Conservation (phyloP, 169 alveolate genomes). For the Plasmodium adleri region DNA sequence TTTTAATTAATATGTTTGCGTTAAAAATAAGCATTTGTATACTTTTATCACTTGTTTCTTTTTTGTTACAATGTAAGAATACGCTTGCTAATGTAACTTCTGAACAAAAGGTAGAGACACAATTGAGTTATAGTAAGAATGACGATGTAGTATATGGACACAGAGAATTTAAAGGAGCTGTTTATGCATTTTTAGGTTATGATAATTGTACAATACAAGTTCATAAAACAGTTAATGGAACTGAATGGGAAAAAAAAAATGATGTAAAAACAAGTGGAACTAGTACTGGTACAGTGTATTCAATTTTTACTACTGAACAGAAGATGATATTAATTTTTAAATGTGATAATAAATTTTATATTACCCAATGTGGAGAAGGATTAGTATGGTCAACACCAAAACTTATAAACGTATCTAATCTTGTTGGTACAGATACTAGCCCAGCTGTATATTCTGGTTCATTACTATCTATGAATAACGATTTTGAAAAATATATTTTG, state of each 20-base stretch:
- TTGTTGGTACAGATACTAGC: background rate
- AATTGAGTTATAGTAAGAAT: background rate
- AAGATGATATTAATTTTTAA: slow-evolving; percentile 22
- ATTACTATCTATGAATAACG: slow-evolving; percentile 12
- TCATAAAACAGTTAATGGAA: slow-evolving; percentile 6
- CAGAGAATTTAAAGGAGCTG: slow-evolving; percentile 7
- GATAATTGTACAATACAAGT: slow-evolving; percentile 22
- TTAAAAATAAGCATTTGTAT: background rate
- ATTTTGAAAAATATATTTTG: slow-evolving; percentile 39
- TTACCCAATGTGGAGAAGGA: background rate
- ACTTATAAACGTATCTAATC: background rate
- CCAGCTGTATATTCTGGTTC: slow-evolving; percentile 41
- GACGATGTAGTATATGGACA: slow-evolving; percentile 15
- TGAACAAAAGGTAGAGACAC: slow-evolving; percentile 10
- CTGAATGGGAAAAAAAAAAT: slow-evolving; percentile 5
- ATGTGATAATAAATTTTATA: slow-evolving; percentile 17
- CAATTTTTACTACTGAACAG: slow-evolving; percentile 23
- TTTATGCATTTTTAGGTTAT: slow-evolving; percentile 30
- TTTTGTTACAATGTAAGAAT: background rate
- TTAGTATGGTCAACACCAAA: slow-evolving; percentile 3
- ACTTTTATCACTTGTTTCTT: background rate
- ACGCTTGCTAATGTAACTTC: slow-evolving; percentile 15
- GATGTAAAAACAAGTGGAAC: background rate
- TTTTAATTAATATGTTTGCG: background rate
- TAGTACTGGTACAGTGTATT: slow-evolving; percentile 6